A percentile compares a stretch with the other conserved stretches of the same genome.
Evolutionary conservation across 192 early-diverging fungal species (phyloP).

Genomic region (Coemansia sp.): DNA sequence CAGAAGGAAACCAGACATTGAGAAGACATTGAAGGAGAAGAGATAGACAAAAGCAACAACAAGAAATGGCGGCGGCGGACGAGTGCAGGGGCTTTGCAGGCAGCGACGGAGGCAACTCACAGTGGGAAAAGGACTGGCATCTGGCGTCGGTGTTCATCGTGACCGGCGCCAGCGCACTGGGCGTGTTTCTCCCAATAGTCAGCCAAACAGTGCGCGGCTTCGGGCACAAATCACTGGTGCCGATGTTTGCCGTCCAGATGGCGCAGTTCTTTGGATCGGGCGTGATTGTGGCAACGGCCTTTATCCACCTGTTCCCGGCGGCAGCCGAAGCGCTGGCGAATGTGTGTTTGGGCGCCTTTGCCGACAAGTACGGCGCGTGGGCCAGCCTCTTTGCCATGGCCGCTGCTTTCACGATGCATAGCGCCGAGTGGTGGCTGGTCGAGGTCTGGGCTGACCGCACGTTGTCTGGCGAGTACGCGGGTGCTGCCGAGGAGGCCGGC

Average conservation of each 20-base stretch:
- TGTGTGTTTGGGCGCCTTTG: conserved; percentile 56
- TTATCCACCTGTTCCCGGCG: conserved; percentile 72
- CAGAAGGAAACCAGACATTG: too few relatives aligned
- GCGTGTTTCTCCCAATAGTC: conserved; percentile 55
- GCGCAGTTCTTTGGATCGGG: conserved; percentile 66
- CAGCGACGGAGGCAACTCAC: conserved; percentile 3
- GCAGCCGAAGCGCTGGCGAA: conserved; percentile 57
- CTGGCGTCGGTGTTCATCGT: conserved; percentile 59
- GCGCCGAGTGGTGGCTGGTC: conserved; percentile 60
- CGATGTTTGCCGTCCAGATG: conserved; percentile 45
- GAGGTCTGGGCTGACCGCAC: conserved; percentile 25
- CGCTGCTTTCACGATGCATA: conserved; percentile 62
- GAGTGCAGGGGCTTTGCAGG: background rate
- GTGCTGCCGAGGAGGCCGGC: background rate
- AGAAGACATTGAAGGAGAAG: too few relatives aligned
- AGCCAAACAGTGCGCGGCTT: conserved; percentile 38
- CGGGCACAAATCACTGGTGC: conserved; percentile 20
- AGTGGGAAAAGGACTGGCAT: conserved; percentile 53
- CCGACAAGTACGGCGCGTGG: conserved; percentile 54
- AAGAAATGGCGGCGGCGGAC: conserved; percentile 1
- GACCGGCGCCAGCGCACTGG: conserved; percentile 57
- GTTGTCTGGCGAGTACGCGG: background rate
- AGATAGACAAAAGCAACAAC: too few relatives aligned
- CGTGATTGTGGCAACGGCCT: conserved; percentile 69
- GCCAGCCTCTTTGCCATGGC: conserved; percentile 63